Base-by-base conservation (phyloP, 2,329 filamentous ascomycete species). In the Penicillium hordei region DNA sequence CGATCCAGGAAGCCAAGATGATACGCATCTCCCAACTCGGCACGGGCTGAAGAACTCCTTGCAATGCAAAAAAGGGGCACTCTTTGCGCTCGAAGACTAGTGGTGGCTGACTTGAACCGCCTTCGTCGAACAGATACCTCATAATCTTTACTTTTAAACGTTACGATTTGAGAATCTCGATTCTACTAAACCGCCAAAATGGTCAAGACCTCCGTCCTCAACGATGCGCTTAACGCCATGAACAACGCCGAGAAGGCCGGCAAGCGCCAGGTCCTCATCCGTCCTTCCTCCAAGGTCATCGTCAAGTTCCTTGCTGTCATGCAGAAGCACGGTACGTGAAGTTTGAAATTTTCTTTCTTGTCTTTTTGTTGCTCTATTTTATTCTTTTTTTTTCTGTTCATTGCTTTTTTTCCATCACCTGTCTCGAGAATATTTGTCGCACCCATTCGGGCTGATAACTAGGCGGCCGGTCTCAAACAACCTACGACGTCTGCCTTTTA, bases 201-300 rank as follows among this genome's bases (percentile, higher is more conserved):
- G 93, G 93, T 97, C 83, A 92, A 91, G 85, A 97, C 94, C 76
- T 96, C 92, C 80, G 94, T 97, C 77, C 93, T 99, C 82, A 95
- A 97, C 87, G 94, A 99, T 89, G 92, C 91, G 79, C 90, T 97
- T 76, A 96, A 96, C 81, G 86, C 88, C 85, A 97, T 99, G 89
- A 99, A 99, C 92, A 99, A 99, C 82, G 94, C 94, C 86, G 95
- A 99, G 88, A 97, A 99, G 90, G 86, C 90, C 74, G 94, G 94
- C 84, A 97, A 97, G 90, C 93, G 94, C 78, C 94, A 99, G 85
- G 94, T 97, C 78, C 78, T 99, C 80, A 97, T 99, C 86, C 89
- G 93, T 76, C 94, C 95, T 73, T 90, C 87, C 81, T 97, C 94
- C 82, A 99, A 99, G 90, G 94, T 99, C 86, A 99, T 99, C 76